Percentiles rank a stretch among this genome's conserved stretches.
Evolutionary conservation across 495 filamentous ascomycete genomes (phyloP).

Genomic region (Penicillium mononematosum): DNA sequence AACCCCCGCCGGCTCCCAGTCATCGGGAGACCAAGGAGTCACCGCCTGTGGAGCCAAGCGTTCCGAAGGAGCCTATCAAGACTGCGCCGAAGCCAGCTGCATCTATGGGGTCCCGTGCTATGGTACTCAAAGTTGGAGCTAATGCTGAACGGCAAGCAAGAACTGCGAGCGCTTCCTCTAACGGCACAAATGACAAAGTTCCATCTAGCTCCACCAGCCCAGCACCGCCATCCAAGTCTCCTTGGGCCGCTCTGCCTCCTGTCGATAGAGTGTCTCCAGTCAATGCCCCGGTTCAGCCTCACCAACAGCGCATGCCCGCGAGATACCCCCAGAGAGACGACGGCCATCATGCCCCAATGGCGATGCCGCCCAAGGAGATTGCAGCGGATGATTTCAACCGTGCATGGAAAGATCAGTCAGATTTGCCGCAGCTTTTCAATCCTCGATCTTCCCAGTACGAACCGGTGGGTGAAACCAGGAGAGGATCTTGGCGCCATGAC

Average conservation of each 20-base stretch:
- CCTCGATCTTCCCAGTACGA: constrained; percentile 94
- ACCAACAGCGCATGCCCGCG: constrained; percentile 26
- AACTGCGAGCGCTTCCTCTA: constrained; percentile 58
- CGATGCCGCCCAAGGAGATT: constrained; percentile 69
- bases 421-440: constrained; percentile 76
- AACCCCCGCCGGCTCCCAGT: constrained; percentile 26
- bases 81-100: constrained; percentile 46
- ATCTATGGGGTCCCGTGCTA: constrained; percentile 53
- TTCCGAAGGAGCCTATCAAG: constrained; percentile 32
- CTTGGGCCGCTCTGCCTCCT: constrained; percentile 84
- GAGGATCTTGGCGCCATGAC: constrained; percentile 67
- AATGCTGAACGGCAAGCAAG: constrained; percentile 53
- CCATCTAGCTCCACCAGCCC: constrained; percentile 78
- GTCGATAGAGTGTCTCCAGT: constrained; percentile 77
- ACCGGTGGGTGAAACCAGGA: constrained; percentile 73
- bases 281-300: constrained; percentile 43
- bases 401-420: constrained; percentile 72
- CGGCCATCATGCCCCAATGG: constrained; percentile 25
- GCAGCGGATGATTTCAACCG: constrained; percentile 93
- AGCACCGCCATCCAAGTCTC: constrained; percentile 77
- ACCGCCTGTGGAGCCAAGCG: constrained; percentile 23
- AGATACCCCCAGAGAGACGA: constrained; percentile 39
- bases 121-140: constrained; percentile 52
- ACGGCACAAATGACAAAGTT: constrained; percentile 69
- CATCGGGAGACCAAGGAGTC: constrained; percentile 29